Conservation (phyloP, 805 yeast species). For the Yamadazyma takamatsuzukensis region DNA sequence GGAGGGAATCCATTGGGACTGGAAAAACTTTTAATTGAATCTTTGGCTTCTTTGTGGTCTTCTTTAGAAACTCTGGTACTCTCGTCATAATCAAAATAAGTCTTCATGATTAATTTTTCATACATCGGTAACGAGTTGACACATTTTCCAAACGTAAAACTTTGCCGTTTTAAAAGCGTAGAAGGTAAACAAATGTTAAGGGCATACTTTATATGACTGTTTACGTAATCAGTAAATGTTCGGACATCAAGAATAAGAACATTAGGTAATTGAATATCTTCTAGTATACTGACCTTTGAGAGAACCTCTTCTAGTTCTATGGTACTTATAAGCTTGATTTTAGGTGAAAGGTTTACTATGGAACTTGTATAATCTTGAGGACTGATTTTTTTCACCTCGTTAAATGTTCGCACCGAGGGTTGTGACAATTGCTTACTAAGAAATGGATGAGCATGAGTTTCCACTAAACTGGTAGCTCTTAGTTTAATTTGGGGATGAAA, state of each 20-base stretch:
- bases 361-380: conserved; percentile 5
- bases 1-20: conserved; percentile 33
- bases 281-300: conserved; percentile 2
- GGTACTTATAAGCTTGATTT: conserved; percentile 3
- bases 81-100: conserved; percentile 8
- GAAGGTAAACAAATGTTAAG: conserved; percentile 84
- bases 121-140: conserved; percentile 54
- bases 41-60: background rate
- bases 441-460: background rate
- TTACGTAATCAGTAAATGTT: conserved; percentile 71
- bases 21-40: conserved; percentile 12
- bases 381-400: background rate
- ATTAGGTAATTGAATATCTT: conserved; percentile 11
- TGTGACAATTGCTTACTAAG: conserved; percentile 6
- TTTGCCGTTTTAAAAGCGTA: conserved; percentile 74
- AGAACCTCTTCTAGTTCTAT: conserved; percentile 3
- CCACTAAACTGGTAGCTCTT: background rate
- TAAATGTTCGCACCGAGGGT: conserved; percentile 9
- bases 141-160: conserved; percentile 63
- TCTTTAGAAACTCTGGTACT: conserved; percentile 1
- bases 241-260: conserved; percentile 68
- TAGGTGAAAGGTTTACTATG: conserved; percentile 4
- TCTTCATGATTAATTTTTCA: conserved; percentile 43
- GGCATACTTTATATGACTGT: conserved; percentile 54
- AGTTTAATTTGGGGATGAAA: conserved; percentile 1